These are phyloP conservation scores for Striga hermonthica DNA, from an alignment of 305 asterid species.

Conservation along the genomic window DNA sequence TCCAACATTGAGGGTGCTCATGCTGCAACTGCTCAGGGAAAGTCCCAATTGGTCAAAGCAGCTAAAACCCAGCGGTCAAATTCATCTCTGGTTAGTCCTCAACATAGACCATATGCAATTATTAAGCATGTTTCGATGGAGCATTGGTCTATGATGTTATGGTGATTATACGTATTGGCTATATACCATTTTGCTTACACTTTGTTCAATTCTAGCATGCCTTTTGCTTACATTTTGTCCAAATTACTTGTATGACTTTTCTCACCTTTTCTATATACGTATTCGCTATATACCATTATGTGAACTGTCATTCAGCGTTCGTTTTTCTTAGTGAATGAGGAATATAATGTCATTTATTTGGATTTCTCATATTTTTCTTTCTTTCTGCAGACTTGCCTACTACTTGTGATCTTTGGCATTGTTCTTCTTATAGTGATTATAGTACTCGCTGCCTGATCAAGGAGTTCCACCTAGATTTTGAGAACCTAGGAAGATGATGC, in stretches of 20 bases:
- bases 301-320: no score
- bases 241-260: background rate
- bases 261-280: background rate
- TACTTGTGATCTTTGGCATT: slow-evolving; percentile 70
- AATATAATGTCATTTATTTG: background rate
- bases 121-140: no score
- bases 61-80: slow-evolving; percentile 82
- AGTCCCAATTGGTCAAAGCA: slow-evolving; percentile 82
- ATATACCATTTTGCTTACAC: no score
- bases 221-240: background rate
- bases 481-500: background rate
- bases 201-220: no score
- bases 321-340: background rate
- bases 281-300: background rate
- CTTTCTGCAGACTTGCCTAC: slow-evolving; percentile 61
- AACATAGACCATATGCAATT: no score
- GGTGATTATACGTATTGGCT: no score
- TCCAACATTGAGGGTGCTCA: slow-evolving; percentile 54
- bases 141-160: no score
- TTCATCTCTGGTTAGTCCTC: slow-evolving; percentile 77
- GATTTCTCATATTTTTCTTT: background rate
- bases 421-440: slow-evolving; percentile 70
- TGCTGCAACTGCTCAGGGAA: slow-evolving; percentile 86
- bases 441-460: slow-evolving; percentile 55
- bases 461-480: background rate